Conservation (phyloP, 2,329 filamentous ascomycete genomes). For the Penicillium sp. region DNA sequence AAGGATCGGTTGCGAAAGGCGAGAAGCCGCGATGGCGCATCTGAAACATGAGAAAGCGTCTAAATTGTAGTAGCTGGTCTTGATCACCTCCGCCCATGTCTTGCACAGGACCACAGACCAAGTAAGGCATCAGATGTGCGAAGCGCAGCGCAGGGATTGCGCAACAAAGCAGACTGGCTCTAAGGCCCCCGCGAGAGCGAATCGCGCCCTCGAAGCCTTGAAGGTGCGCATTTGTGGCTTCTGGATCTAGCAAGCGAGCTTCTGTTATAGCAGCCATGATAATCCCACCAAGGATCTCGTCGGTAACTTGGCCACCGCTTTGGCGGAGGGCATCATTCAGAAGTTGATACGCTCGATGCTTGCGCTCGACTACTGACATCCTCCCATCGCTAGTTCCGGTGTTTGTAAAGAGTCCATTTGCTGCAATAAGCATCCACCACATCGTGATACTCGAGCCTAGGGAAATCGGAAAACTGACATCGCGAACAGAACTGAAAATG, state of each 20-base stretch:
- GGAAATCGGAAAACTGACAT: slow-evolving; percentile 6
- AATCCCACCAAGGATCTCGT: neutral
- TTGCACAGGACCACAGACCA: neutral
- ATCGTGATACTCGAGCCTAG: neutral
- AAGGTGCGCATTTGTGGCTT: neutral
- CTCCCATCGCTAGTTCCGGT: no score
- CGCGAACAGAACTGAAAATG: slow-evolving; percentile 1
- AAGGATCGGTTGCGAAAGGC: neutral
- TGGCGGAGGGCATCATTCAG: neutral
- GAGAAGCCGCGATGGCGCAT: neutral
- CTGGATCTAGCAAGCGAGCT: neutral
- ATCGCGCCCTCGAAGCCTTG: neutral
- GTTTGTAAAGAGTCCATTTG: neutral
- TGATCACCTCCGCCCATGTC: neutral
- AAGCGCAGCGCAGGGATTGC: neutral
- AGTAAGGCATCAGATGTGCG: neutral
- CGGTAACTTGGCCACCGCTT: neutral
- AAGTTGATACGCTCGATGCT: neutral
- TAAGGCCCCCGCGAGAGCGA: neutral
- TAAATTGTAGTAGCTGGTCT: neutral
- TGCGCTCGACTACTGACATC: neutral
- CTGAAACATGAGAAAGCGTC: neutral
- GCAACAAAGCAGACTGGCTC: neutral
- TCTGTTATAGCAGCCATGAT: slow-evolving; percentile 9
- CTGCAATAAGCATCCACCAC: slow-evolving; percentile 5